A percentile compares a stretch with the other conserved stretches of the same genome.
Conservation (phyloP, 805 yeast genomes). For the Starmerella roubikii region DNA sequence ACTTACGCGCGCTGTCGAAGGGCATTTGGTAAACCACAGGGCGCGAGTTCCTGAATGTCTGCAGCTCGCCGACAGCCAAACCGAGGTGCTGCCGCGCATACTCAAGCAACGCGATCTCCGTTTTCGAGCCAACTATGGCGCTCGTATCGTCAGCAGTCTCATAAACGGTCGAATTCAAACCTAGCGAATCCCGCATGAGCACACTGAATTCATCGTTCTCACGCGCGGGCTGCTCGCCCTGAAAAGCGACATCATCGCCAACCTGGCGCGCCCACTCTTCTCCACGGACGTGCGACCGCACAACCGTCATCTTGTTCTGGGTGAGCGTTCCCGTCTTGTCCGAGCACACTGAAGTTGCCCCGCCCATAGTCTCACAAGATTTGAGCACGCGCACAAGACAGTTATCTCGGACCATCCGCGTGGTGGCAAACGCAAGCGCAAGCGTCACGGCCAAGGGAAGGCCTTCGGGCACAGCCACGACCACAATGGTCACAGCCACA, state of each 20-base stretch:
- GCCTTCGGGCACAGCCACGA: conserved; percentile 99
- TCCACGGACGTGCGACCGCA: conserved; percentile 48
- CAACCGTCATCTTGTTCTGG: conserved; percentile 85
- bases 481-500: conserved; percentile 82
- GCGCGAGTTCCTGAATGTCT: conserved; percentile 32
- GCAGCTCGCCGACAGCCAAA: conserved; percentile 32
- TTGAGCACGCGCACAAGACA: conserved; percentile 86
- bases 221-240: background rate
- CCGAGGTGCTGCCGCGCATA: conserved; percentile 49
- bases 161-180: conserved; percentile 80
- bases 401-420: conserved; percentile 94
- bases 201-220: background rate
- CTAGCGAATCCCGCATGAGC: conserved; percentile 42
- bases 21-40: conserved; percentile 62
- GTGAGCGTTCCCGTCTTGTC: conserved; percentile 97
- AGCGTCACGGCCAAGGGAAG: conserved; percentile 93
- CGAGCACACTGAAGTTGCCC: conserved; percentile 92
- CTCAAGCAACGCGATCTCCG: conserved; percentile 76
- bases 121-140: conserved; percentile 78
- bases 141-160: conserved; percentile 38
- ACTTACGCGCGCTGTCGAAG: conserved; percentile 82
- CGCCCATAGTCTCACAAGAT: conserved; percentile 98
- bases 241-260: background rate
- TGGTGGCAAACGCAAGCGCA: conserved; percentile 94
- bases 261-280: conserved; percentile 22